Evolutionary conservation across 192 early-diverging fungal species (phyloP), one percentile per base, ranked within the genome.

Genomic region (Coemansia sp.): DNA sequence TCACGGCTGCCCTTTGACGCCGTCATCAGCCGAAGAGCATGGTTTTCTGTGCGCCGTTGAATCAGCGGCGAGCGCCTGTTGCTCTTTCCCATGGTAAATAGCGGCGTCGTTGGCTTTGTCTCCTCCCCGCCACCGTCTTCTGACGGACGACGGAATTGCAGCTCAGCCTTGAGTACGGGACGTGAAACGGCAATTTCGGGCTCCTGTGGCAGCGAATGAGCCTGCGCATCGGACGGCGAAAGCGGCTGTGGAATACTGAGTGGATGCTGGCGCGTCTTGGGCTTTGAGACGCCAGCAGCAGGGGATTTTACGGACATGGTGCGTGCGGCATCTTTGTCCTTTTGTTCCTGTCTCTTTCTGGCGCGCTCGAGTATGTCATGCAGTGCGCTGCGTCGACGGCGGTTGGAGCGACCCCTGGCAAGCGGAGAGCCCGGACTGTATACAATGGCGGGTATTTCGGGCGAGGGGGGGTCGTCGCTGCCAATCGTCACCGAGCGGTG

Each of bases 311-410:
- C 26, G 4, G 53, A 44, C 36, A 45, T 23, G 39, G 18, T 26
- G 16, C 39, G 49, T 10, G 30, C 66, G 30, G 64, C 49, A 9
- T 55, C 51, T 21, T 63, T 15, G 4, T 61, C 65, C 34, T 62
- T 53, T 39, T 34, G 21, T 12, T 63, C 58, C 52, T 69, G 60
- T 23, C 65, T 69, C 43, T 73, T 82, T 62, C 72, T 66, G 14
- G 74, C 49, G 57, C 79, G 79, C 71, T 82, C 80, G 4, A 82
- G 67, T 21, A 77, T 73, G 60, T 68, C 69, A 39, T 82, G 74
- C 62, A 82, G 70, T 36, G 74, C 73, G 62, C 80, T 82, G 18
- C 80, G 71, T 5, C 77, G 67, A 12, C 73, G 73, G 51, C 80
- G 75, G 66, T 72, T 73, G 3, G 72, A 58, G 6, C 72, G 71